Conservation (phyloP, 345 rosid genomes). For the Schrenkiella parvula region DNA sequence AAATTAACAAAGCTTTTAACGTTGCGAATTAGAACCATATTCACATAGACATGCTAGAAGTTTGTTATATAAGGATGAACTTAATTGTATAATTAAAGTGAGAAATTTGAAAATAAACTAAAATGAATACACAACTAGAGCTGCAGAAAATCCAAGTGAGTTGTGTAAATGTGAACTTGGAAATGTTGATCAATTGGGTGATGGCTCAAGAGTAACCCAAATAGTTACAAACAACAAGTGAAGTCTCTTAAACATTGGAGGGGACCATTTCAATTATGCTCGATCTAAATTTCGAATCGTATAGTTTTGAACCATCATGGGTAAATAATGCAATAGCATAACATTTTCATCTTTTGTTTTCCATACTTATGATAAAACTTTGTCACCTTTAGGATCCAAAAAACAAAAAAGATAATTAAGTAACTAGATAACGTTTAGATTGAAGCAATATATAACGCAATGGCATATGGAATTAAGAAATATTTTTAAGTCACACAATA, state of each 20-base stretch:
- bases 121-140: neutral
- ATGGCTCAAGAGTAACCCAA: constrained; percentile 14
- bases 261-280: constrained; percentile 27
- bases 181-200: neutral
- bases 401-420: neutral
- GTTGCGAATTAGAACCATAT: neutral
- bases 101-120: neutral
- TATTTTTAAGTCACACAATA: neutral
- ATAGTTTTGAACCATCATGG: constrained; percentile 9
- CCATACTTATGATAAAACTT: constrained; percentile 2
- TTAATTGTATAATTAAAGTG: neutral
- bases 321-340: constrained; percentile 12
- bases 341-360: neutral
- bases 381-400: constrained; percentile 8
- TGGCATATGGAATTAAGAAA: neutral
- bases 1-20: neutral
- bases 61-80: neutral
- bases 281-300: neutral
- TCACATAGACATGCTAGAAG: neutral
- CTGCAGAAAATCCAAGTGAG: neutral
- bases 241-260: constrained; percentile 24
- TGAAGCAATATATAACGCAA: neutral
- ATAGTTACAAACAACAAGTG: constrained; percentile 31
- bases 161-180: neutral
- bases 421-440: neutral